Evolutionary conservation across 176 grass and related monocot species (phyloP), one percentile per base, ranked within the genome.

Genomic region (Elaeis guineensis): DNA sequence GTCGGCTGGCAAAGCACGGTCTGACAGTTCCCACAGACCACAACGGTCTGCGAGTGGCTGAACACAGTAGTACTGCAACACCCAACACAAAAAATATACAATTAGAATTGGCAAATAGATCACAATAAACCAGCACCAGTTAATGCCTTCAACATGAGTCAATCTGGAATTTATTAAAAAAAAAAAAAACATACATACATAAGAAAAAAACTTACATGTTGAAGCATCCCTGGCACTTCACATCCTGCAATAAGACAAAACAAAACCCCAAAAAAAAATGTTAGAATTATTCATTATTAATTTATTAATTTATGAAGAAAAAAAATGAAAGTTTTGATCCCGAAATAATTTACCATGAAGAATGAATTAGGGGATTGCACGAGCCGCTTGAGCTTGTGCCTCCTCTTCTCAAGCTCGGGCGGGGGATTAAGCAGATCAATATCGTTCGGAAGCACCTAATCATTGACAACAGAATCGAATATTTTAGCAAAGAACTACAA

Each of bases 171-270:
- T 22, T n/a, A n/a, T 22, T 22, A 22, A 22, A 22, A 22, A 12
- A 39, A 12, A 39, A 11, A 2, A 39, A 39, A 1, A 29, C 5
- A 8, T 11, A 2, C 9, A 44, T 4, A 25, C 35, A 17, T 17
- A 61, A 54, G 6, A 22, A 22, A 67, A 53, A 67, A 19, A 12
- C 25, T 67, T 67, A 67, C 64, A 67, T 67, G 51, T 29, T 67
- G 50, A 55, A 67, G 64, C 64, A 55, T 55, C 64, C 64, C 55
- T 67, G 64, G 24, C 64, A 67, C 51, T 67, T 67, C 2, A 67
- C 64, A 35, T 67, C 64, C 64, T 67, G 20, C 9, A 6, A 19
- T 48, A 5, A 64, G 15, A 51, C 18, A 35, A 55, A 32, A 14
- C 14, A 23, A 23, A 23, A 21, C 29, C 11, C 11, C 8, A 16